Percentiles rank a stretch among this genome's conserved stretches.
These are phyloP conservation scores for Penicillium daleae DNA, from an alignment of 495 filamentous ascomycete genomes.

Conservation along the genomic window DNA sequence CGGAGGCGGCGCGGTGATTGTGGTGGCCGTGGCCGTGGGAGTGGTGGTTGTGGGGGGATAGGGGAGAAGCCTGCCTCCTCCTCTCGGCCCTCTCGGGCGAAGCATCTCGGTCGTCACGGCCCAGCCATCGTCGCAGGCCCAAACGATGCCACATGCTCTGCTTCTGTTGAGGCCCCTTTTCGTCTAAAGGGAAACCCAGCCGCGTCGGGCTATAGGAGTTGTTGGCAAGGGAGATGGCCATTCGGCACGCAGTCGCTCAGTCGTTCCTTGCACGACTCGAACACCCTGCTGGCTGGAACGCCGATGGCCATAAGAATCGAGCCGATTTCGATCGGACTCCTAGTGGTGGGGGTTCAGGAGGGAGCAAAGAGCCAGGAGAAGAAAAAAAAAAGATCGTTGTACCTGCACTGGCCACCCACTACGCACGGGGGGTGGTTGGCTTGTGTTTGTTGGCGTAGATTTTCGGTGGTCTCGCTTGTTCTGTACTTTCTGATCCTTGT, in stretches of 20 bases:
- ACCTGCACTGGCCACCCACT: conserved; percentile 3
- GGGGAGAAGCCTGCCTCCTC: conserved; percentile 4
- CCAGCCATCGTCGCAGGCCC: conserved; percentile 51
- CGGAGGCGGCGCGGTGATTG: conserved; percentile 24
- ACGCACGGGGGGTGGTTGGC: neutral
- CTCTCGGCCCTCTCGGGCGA: conserved; percentile 23
- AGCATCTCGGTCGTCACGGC: conserved; percentile 50
- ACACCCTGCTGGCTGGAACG: conserved; percentile 38
- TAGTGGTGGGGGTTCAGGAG: conserved; percentile 8
- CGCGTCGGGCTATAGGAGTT: conserved; percentile 45
- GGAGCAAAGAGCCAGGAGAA: neutral
- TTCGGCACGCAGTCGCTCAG: conserved; percentile 35
- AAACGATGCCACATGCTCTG: conserved; percentile 57
- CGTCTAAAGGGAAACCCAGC: conserved; percentile 41
- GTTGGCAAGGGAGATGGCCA: conserved; percentile 52
- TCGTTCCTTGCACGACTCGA: conserved; percentile 38
- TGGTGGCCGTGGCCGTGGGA: conserved; percentile 8
- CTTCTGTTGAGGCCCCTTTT: conserved; percentile 45
- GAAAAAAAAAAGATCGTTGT: conserved; percentile 1
- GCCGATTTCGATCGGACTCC: conserved; percentile 15
- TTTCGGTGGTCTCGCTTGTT: neutral
- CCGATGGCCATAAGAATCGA: conserved; percentile 47
- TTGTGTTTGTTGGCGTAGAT: neutral
- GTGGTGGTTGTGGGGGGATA: conserved; percentile 18
- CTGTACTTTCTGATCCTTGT: neutral